Conservation (phyloP, 208 protist genomes). For the Leishmania braziliensis region DNA sequence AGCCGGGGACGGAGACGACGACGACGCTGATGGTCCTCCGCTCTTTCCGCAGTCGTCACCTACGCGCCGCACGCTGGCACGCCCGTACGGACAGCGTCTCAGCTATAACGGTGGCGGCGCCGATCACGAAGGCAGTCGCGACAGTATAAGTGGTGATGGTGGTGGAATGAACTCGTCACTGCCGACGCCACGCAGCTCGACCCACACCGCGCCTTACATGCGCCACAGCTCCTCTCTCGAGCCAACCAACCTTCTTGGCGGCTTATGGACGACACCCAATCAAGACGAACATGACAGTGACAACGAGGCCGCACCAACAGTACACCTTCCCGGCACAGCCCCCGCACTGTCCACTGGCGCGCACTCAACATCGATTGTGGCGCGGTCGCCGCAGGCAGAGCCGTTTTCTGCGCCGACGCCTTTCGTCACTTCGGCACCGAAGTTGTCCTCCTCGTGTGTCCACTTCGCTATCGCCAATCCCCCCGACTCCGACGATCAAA, state of each 20-base stretch:
- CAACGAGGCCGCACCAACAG: not conserved
- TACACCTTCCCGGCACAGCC: not conserved
- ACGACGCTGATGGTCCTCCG: not conserved
- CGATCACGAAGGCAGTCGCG: conserved; percentile 2
- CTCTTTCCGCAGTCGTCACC: not conserved
- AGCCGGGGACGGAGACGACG: not conserved
- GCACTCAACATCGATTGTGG: not conserved
- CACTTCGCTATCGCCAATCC: conserved; percentile 8
- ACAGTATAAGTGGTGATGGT: conserved; percentile 5
- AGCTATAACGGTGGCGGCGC: not conserved
- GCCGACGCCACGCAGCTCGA: conserved; percentile 23
- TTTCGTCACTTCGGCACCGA: not conserved
- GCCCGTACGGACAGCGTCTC: not conserved
- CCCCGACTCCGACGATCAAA: not conserved
- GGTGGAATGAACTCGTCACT: not conserved
- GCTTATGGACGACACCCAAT: not conserved
- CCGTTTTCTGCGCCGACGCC: not conserved
- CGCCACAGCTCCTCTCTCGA: conserved; percentile 30
- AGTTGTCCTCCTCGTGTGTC: conserved; percentile 3
- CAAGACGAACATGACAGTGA: not conserved
- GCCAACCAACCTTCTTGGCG: not conserved
- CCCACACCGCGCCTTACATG: conserved; percentile 35
- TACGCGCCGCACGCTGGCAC: not conserved
- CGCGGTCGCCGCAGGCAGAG: not conserved
- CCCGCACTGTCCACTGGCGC: not conserved